phyloP scores from a whole-genome alignment of 495 filamentous ascomycete species.

The Hypoxylon intermedium region DNA sequence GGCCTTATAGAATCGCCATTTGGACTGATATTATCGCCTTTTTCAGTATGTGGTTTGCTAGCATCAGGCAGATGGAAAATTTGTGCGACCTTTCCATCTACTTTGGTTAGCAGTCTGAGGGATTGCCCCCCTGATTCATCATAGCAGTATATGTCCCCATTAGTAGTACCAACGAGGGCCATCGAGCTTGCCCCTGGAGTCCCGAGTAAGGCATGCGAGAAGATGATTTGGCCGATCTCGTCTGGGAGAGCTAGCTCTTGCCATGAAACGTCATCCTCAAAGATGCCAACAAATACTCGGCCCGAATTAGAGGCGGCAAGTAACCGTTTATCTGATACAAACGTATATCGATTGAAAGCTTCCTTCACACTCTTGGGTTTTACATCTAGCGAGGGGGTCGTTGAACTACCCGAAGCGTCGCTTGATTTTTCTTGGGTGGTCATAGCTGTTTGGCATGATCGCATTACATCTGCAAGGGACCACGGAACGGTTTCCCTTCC shows the following conservation, averaged over 20 bases:
- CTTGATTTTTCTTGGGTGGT: background rate
- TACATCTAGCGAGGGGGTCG: conserved; percentile 5
- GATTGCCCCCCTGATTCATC: conserved; percentile 31
- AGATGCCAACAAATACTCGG: conserved; percentile 60
- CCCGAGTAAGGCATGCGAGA: conserved; percentile 40
- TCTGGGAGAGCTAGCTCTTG: conserved; percentile 49
- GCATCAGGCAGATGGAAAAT: conserved; percentile 50
- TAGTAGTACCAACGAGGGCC: conserved; percentile 61
- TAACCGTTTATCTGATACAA: conserved; percentile 64
- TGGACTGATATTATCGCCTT: background rate
- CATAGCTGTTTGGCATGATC: conserved; percentile 4
- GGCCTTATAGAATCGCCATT: background rate
- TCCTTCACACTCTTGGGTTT: conserved; percentile 50
- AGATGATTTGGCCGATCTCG: conserved; percentile 33
- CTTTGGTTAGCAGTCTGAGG: conserved; percentile 39
- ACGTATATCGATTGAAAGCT: conserved; percentile 68
- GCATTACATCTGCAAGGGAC: conserved; percentile 29
- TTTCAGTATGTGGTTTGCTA: background rate
- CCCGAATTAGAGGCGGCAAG: conserved; percentile 68
- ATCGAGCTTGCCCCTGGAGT: conserved; percentile 31
- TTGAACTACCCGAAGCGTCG: background rate
- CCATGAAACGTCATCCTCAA: conserved; percentile 46
- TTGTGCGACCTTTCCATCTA: conserved; percentile 60
- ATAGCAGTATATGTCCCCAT: conserved; percentile 61
- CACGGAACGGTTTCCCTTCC: conserved; percentile 13